Base-by-base conservation (phyloP, 2,329 filamentous ascomycete species). In the Stachybotrys chartarum region DNA sequence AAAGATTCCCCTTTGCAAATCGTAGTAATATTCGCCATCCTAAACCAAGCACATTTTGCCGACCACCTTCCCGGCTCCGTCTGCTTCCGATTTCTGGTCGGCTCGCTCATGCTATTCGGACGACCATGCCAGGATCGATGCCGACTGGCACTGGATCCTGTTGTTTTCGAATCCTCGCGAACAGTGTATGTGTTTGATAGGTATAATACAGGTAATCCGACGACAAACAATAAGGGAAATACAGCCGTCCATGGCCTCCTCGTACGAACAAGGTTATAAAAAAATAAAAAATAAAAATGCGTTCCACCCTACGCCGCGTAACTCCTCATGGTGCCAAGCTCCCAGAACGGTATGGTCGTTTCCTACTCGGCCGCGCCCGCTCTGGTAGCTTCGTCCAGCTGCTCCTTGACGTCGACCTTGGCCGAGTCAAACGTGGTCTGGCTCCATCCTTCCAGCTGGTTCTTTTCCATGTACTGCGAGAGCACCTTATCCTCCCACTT, bases 371-470 rank as follows among this genome's bases (percentile, higher is more conserved):
- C 45, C 7, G 30, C 55, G 30, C 58, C 62, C 12, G 52, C 55
- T 49, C 54, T 57, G 7, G 66, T 70, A 30, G 59, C 63, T 31
- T 68, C 65, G 46, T 75, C 73, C 50, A 66, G 59, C 10, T 67
- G 58, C 35, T 59, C 63, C 51, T 69, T 64, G 30, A 74, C 61
- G 56, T 72, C 64, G 8, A 62, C 57, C 49, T 71, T 67, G 17
- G 74, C 75, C 30, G 67, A 66, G 32, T 74, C 69, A 24, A 72
- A 68, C 7, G 72, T 69, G 12, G 69, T 69, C 10, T 62, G 67
- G 17, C 75, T 70, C 89, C 92, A 96, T 55, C 86, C 79, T 7
- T 84, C 82, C 11, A 96, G 78, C 44, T 85, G 79, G 56, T 84
- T 79, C 68, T 85, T 85, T 55, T 87, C 81, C 18, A 94, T 77